Conservation (phyloP, 2,329 filamentous ascomycete species). For the Paraphaeosphaeria sporulosa region DNA sequence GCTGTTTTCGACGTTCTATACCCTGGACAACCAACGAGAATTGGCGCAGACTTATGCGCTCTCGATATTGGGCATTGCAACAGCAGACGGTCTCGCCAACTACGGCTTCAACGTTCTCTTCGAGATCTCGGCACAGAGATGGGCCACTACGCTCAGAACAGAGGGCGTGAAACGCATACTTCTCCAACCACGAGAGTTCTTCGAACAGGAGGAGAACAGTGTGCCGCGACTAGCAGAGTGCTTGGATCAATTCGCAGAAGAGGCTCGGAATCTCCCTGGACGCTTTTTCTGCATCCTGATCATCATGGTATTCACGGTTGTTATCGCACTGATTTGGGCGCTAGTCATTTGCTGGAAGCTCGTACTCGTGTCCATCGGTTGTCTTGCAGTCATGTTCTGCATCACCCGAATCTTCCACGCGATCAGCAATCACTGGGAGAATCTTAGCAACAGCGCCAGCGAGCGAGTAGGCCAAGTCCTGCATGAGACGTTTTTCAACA, state of each 20-base stretch:
- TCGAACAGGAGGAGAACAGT: slow-evolving; percentile 72
- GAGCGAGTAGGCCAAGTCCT: slow-evolving; percentile 69
- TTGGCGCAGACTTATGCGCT: slow-evolving; percentile 72
- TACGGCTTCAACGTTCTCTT: slow-evolving; percentile 75
- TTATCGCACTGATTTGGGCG: slow-evolving; percentile 77
- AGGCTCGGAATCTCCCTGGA: slow-evolving; percentile 83
- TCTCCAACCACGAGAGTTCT: slow-evolving; percentile 79
- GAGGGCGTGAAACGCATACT: slow-evolving; percentile 75
- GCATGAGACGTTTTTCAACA: slow-evolving; percentile 78
- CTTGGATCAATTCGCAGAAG: slow-evolving; percentile 83
- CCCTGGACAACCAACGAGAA: slow-evolving; percentile 56
- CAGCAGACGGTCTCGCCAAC: slow-evolving; percentile 69
- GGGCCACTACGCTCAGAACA: slow-evolving; percentile 76
- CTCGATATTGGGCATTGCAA: slow-evolving; percentile 71
- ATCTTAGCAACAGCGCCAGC: slow-evolving; percentile 68
- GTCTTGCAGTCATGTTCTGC: slow-evolving; percentile 71
- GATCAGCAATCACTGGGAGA: slow-evolving; percentile 76
- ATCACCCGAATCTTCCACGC: slow-evolving; percentile 71
- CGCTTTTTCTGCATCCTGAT: slow-evolving; percentile 77
- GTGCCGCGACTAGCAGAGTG: slow-evolving; percentile 71
- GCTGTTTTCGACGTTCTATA: slow-evolving; percentile 74
- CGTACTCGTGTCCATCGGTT: slow-evolving; percentile 76
- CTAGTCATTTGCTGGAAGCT: slow-evolving; percentile 79
- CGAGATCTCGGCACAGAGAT: slow-evolving; percentile 75
- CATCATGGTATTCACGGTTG: slow-evolving; percentile 71